Conservation (phyloP, 441 rosid genomes). For the Adansonia madagascariensis region DNA sequence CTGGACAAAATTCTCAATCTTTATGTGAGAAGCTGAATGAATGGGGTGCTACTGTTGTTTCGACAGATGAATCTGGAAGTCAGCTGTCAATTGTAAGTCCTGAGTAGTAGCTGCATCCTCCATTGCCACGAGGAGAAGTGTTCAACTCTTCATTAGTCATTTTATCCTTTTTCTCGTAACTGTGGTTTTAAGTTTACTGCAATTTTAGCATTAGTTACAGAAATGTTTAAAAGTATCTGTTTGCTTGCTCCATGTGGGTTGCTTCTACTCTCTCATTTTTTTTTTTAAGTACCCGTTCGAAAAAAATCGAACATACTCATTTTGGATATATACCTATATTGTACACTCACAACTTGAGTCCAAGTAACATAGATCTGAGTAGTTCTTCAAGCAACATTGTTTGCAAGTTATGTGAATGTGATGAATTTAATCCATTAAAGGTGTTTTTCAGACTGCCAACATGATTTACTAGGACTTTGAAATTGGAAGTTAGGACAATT, state of each 20-base stretch:
- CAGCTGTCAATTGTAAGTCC: slow-evolving; percentile 75
- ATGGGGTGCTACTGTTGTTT: slow-evolving; percentile 67
- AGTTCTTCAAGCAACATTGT: neutral
- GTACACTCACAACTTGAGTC: too few species aligned
- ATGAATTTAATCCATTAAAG: neutral
- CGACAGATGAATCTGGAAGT: slow-evolving; percentile 75
- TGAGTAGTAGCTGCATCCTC: neutral
- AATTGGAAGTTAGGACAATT: neutral
- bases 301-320: too few species aligned
- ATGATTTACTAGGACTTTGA: neutral
- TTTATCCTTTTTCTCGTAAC: neutral
- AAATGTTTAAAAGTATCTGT: neutral
- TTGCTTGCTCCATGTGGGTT: neutral
- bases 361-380: too few species aligned
- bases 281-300: too few species aligned
- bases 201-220: slow-evolving; percentile 2
- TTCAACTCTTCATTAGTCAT: slow-evolving; percentile 1
- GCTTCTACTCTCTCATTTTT: too few species aligned
- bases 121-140: neutral
- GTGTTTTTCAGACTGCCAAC: neutral
- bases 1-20: slow-evolving; percentile 47
- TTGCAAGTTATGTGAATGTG: neutral
- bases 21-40: slow-evolving; percentile 63
- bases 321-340: too few species aligned
- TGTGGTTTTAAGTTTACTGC: neutral